phyloP scores from a whole-genome alignment of 768 basidiomycete genomes.

The Lentinula raphanica region DNA sequence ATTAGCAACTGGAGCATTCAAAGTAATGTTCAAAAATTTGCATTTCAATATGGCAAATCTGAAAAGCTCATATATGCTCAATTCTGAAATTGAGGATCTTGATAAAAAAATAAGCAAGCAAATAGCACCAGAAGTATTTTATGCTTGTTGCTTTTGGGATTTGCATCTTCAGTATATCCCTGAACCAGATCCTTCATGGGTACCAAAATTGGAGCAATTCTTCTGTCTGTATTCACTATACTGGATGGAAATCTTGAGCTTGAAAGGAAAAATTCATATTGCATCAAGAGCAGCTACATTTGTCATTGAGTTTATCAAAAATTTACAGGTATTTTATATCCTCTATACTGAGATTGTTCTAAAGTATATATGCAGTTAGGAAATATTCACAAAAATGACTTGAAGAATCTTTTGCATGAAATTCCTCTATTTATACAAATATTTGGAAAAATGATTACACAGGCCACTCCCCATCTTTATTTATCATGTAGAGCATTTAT shows the following conservation, averaged over 20 bases:
- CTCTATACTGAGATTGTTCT: background rate
- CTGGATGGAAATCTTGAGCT: background rate
- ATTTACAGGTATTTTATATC: background rate
- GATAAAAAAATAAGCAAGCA: background rate
- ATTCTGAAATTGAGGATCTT: background rate
- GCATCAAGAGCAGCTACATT: background rate
- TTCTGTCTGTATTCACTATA: background rate
- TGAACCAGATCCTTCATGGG: no score
- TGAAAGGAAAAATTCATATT: background rate
- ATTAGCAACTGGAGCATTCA: background rate
- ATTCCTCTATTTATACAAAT: background rate
- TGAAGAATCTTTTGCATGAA: background rate
- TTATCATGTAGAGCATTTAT: constrained; percentile 19
- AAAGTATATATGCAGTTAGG: background rate
- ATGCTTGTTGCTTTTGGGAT: constrained; percentile 3
- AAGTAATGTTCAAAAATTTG: background rate
- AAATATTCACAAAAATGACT: background rate
- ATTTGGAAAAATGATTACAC: constrained; percentile 9
- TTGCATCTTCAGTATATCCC: background rate
- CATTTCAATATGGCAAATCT: background rate
- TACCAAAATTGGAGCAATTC: background rate
- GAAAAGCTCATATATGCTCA: background rate
- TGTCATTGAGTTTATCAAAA: no score
- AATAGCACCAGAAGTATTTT: background rate
- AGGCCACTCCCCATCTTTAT: constrained; percentile 17